Evolutionary conservation across 2,329 filamentous ascomycete species (phyloP).

Genomic region (Torrubiella hemipterigena): DNA sequence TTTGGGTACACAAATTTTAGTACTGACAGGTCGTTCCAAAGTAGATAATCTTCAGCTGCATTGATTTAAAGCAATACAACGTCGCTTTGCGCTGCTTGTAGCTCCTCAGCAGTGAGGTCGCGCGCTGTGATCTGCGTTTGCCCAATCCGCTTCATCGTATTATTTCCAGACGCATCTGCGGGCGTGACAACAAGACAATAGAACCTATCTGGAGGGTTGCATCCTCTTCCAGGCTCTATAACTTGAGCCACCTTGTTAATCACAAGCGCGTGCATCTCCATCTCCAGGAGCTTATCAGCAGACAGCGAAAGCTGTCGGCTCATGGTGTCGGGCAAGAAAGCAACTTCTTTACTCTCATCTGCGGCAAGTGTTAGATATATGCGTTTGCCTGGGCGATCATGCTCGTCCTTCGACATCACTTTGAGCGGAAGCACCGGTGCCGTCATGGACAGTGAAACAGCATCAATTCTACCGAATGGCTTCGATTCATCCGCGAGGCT

Average conservation of each 20-base stretch:
- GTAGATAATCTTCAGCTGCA: no score
- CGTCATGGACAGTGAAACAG: neutral
- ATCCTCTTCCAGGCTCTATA: neutral
- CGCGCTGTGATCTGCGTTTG: no score
- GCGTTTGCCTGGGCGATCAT: no score
- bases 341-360: neutral
- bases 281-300: conserved; percentile 7
- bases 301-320: neutral
- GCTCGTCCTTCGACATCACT: neutral
- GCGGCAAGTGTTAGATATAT: no score
- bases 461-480: neutral
- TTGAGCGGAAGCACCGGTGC: neutral
- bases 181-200: neutral
- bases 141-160: neutral
- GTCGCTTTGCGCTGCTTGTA: no score
- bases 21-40: no score
- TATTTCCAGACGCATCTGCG: neutral
- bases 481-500: neutral
- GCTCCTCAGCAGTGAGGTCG: no score
- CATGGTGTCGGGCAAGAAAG: conserved; percentile 1
- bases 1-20: no score
- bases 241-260: neutral
- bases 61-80: no score
- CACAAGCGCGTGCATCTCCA: neutral
- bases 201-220: neutral